Percentiles rank a stretch among this genome's conserved stretches.
phyloP scores from a whole-genome alignment of 306 rosid genomes.

The Arachis hypogaea region DNA sequence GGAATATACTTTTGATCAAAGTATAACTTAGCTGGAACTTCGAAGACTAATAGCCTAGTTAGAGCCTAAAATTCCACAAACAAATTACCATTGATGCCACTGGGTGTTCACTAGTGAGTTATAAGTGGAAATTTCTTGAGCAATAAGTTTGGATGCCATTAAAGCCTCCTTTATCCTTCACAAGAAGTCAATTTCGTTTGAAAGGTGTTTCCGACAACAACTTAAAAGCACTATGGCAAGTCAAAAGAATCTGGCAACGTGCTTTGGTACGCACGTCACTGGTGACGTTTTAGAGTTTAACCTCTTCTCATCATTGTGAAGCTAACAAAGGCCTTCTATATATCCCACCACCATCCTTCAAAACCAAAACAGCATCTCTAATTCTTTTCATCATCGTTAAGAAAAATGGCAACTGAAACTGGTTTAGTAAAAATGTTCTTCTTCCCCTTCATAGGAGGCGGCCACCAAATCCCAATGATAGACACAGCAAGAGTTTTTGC shows the following conservation, averaged over 20 bases:
- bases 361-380: background rate
- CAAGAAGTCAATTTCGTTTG: background rate
- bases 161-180: background rate
- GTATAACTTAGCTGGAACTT: too few relatives aligned
- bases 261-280: conserved; percentile 16
- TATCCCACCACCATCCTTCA: background rate
- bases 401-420: conserved; percentile 31
- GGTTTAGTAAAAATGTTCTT: conserved; percentile 38
- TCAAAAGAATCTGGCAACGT: background rate
- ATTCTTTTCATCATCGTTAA: background rate
- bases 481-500: conserved; percentile 70
- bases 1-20: too few relatives aligned
- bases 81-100: background rate
- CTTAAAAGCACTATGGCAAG: background rate
- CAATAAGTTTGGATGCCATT: background rate
- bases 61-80: background rate
- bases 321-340: background rate
- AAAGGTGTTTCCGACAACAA: background rate
- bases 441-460: conserved; percentile 57
- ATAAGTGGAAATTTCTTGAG: background rate
- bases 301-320: background rate
- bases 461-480: conserved; percentile 74
- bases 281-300: conserved; percentile 29
- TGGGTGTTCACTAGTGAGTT: background rate
- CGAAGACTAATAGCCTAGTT: background rate